These are phyloP conservation scores for Theobroma grandiflorum DNA, from an alignment of 441 rosid species.

Conservation along the genomic window DNA sequence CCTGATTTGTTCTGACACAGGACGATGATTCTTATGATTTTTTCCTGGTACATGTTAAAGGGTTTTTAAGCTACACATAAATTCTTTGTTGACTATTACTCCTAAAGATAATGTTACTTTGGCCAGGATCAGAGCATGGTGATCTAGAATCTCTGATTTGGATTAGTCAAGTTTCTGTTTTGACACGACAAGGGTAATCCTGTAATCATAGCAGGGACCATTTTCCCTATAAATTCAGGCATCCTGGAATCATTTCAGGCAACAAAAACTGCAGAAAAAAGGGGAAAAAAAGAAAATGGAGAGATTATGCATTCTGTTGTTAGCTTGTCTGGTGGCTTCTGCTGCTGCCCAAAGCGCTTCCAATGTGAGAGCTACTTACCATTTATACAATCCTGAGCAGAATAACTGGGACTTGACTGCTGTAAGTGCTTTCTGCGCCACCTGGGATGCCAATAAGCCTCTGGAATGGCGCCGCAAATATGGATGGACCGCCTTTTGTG, in stretches of 20 bases:
- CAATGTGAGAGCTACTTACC: slow-evolving; percentile 27
- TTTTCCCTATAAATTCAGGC: slow-evolving; percentile 22
- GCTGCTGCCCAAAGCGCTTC: slow-evolving; percentile 23
- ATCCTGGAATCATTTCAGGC: background rate
- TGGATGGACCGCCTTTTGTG: slow-evolving; percentile 50
- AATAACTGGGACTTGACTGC: background rate
- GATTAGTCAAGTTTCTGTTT: background rate
- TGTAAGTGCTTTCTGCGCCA: slow-evolving; percentile 23
- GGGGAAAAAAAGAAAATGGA: slow-evolving; percentile 7
- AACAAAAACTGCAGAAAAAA: background rate
- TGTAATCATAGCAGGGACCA: background rate
- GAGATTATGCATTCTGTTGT: slow-evolving; percentile 12
- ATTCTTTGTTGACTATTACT: too few species aligned
- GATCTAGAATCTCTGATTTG: background rate
- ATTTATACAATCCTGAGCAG: background rate
- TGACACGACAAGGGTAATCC: background rate
- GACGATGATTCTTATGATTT: too few species aligned
- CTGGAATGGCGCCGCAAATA: slow-evolving; percentile 39
- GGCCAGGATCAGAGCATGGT: too few species aligned
- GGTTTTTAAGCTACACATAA: too few species aligned
- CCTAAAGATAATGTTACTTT: too few species aligned
- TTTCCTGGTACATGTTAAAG: too few species aligned
- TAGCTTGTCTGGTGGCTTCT: slow-evolving; percentile 22
- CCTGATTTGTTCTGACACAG: background rate
- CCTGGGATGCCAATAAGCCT: slow-evolving; percentile 44